These are phyloP conservation scores for Nemania sp. DNA, from an alignment of 2,329 filamentous ascomycete species.

Conservation along the genomic window DNA sequence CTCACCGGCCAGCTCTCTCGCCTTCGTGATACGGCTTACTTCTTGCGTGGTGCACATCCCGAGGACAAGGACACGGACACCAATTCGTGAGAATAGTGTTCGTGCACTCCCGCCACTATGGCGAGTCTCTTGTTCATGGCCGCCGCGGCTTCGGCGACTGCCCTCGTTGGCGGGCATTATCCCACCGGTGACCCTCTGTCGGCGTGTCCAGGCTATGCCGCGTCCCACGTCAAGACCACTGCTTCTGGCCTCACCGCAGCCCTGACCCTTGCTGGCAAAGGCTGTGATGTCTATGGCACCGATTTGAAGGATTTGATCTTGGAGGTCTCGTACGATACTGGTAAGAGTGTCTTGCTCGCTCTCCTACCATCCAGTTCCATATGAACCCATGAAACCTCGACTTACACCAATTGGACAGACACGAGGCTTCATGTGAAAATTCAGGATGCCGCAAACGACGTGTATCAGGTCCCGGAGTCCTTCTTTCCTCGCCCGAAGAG, in stretches of 20 bases:
- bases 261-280: constrained; percentile 63
- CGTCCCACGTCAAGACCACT: constrained; percentile 58
- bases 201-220: constrained; percentile 65
- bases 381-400: not conserved
- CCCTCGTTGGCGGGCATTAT: constrained; percentile 33
- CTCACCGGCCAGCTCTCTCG: not conserved
- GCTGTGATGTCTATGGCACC: constrained; percentile 72
- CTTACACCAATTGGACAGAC: constrained; percentile 47
- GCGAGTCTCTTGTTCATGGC: constrained; percentile 37
- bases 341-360: constrained; percentile 34
- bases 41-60: not conserved
- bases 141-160: constrained; percentile 35
- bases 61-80: not conserved
- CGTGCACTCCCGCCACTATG: constrained; percentile 28
- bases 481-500: constrained; percentile 64
- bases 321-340: constrained; percentile 67
- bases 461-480: constrained; percentile 75
- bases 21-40: not conserved
- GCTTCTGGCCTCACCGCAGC: constrained; percentile 62
- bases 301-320: constrained; percentile 67
- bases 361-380: not conserved
- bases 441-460: constrained; percentile 68
- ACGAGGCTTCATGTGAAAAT: constrained; percentile 76
- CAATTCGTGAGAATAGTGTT: constrained; percentile 6
- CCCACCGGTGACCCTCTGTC: constrained; percentile 37